Base-by-base conservation (phyloP, 805 yeast genomes). In the Kuraishia borneana region DNA sequence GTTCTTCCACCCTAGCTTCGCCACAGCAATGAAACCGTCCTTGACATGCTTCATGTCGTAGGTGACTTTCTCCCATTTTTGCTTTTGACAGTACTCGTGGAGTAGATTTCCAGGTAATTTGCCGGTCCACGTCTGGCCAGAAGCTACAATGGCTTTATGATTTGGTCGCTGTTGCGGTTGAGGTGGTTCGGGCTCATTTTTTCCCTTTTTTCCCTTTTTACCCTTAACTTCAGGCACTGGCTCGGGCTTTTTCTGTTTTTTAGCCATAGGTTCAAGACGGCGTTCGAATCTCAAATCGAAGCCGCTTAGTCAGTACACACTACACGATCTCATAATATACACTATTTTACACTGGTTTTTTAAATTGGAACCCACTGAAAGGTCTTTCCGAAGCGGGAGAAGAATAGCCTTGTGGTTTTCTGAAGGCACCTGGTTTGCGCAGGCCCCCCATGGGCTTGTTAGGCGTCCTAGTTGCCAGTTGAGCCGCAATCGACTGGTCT, bases 111-210 rank as follows among this genome's bases (percentile, higher is more conserved):
- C 85, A 0, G 98, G 97, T 12, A 89, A 62, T 47, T 89, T 89
- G 1, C 98, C 98, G 1, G 96, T 87, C 96, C 96, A 87, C 20
- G 89, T 84, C 30, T 76, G 60, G 25, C 80, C 70, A 12, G 81
- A 77, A 0, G 82, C 68, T 1, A 76, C 81, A n/a, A 66, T 56
- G 20, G 69, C 52, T 42, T 76, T 49, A 2, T 51, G 50, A 10
- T 35, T 38, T 14, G 36, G 39, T 31, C 51, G 41, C 30, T 42
- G 42, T 6, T 34, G 38, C 7, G 36, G 39, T 16, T 25, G 30
- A 7, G 23, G 9, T 14, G 36, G 30, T 7, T 32, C 34, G 4
- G 28, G 33, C n/a, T 10, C 37, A 21, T 25, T 34, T 28, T 37
- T 37, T 18, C 37, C 36, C 34, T 37, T 37, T 21, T 40, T 42